Percentiles rank a stretch among this genome's conserved stretches.
Conservation (phyloP, 1,139 yeast genomes). For the Ashbya aceris region DNA sequence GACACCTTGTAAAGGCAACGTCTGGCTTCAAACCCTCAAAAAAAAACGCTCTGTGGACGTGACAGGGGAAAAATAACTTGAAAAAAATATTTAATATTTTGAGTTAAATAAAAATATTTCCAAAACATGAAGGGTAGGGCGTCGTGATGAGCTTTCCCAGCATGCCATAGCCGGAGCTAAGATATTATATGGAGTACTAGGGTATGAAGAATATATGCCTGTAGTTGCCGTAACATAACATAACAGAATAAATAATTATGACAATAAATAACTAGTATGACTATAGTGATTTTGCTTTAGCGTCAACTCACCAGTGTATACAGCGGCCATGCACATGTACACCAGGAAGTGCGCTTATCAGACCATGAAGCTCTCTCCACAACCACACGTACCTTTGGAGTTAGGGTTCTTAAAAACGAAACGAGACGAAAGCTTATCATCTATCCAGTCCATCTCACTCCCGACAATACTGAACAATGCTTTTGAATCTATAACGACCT, state of each 20-base stretch:
- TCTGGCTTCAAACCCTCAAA: too few relatives aligned
- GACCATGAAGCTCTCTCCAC: conserved; percentile 98
- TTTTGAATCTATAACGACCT: conserved; percentile 86
- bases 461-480: conserved; percentile 94
- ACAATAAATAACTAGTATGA: not conserved
- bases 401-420: conserved; percentile 92
- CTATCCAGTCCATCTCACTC: conserved; percentile 97
- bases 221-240: too few relatives aligned
- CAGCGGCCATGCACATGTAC: not conserved
- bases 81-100: too few relatives aligned
- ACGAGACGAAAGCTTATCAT: conserved; percentile 79
- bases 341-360: conserved; percentile 25
- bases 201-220: too few relatives aligned
- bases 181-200: too few relatives aligned
- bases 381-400: conserved; percentile 95
- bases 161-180: too few relatives aligned
- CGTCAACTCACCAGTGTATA: not conserved
- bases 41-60: too few relatives aligned
- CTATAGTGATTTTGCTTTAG: not conserved
- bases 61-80: too few relatives aligned
- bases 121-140: too few relatives aligned
- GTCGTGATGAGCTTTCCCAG: too few relatives aligned
- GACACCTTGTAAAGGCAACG: too few relatives aligned
- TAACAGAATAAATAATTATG: not conserved
- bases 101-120: too few relatives aligned